These are phyloP conservation scores for Stylonectria norvegica DNA, from an alignment of 2,329 filamentous ascomycete species.

Conservation along the genomic window DNA sequence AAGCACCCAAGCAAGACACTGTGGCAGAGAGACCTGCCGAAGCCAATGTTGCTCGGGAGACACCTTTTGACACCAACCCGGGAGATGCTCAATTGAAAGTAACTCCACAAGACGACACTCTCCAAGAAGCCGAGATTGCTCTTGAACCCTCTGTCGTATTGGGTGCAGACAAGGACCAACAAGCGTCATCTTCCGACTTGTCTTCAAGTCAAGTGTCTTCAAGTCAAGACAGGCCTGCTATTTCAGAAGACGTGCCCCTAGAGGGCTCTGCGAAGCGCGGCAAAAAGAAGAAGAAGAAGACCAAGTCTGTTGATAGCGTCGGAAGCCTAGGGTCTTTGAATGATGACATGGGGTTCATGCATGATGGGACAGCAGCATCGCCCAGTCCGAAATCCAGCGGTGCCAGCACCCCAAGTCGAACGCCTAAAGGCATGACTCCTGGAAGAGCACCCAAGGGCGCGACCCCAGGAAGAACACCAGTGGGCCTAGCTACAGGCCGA, in stretches of 20 bases:
- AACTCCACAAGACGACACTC: too few relatives aligned
- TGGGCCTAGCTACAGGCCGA: background rate
- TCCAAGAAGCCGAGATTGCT: background rate
- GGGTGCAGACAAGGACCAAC: background rate
- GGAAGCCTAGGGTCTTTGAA: background rate
- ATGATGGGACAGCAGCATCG: background rate
- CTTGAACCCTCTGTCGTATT: background rate
- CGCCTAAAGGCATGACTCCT: too few relatives aligned
- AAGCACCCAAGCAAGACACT: slow-evolving; percentile 1
- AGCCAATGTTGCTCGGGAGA: slow-evolving; percentile 1
- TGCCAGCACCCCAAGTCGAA: slow-evolving; percentile 1
- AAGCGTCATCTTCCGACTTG: background rate
- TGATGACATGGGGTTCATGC: background rate
- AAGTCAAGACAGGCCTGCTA: too few relatives aligned
- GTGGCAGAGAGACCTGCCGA: slow-evolving; percentile 1
- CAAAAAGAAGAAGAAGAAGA: slow-evolving; percentile 12
- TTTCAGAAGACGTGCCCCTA: background rate
- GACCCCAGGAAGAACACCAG: background rate
- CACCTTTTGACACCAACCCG: background rate
- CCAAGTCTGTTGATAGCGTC: background rate
- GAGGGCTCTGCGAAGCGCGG: background rate
- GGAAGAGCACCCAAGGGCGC: background rate
- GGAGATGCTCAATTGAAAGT: too few relatives aligned
- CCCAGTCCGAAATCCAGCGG: background rate
- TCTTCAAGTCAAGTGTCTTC: background rate